Conservation (phyloP, 164 flowering plant species). For the Vitis vinifera region ASM3070453v1 NC_081806.1:5509001-5509500, state of each 20-base stretch:
- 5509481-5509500: not conserved
- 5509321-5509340: conserved; percentile 70
- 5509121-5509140: conserved; percentile 97
- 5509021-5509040: conserved; percentile 53
- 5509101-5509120: conserved; percentile 95
- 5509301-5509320: conserved; percentile 70
- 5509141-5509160: conserved; percentile 78
- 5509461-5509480: too few species aligned
- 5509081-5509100: conserved; percentile 94
- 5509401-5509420: conserved; percentile 96
- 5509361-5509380: conserved; percentile 81
- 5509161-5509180: conserved; percentile 66
- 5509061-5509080: conserved; percentile 82
- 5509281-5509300: conserved; percentile 63
- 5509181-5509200: conserved; percentile 69
- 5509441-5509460: not conserved
- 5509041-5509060: conserved; percentile 37
- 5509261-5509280: conserved; percentile 87
- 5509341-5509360: conserved; percentile 58
- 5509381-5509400: conserved; percentile 76
- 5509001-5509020: conserved; percentile 33
- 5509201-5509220: conserved; percentile 92
- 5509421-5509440: conserved; percentile 52
- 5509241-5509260: conserved; percentile 85
- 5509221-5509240: conserved; percentile 75